Evolutionary conservation across 148 eudicot species (phyloP), one percentile per base, ranked within the genome.

Genomic region (Persicaria tinctoria): DNA sequence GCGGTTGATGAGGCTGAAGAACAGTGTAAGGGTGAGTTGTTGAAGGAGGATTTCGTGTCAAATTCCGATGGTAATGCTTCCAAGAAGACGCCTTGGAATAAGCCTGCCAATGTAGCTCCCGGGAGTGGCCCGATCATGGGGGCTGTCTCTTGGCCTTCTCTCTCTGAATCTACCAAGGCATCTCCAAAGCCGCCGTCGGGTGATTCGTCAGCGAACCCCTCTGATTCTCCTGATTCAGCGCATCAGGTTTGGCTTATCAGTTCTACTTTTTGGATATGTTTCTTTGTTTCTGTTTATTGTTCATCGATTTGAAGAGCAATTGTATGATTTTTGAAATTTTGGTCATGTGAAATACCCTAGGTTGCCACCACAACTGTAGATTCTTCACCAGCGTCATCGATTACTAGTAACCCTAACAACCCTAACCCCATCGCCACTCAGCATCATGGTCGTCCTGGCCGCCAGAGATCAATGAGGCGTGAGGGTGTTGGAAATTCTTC

Each of bases 71-170:
- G 41, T 32, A 32, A 32, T 32, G 41, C 41, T 32, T 32, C 41
- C 41, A 32, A 32, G 82, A 88, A 87, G 82, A 84, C 88, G 32
- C 84, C 80, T 41, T 84, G 92, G 89, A 83, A 80, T 64, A 83
- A 75, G 76, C 85, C 84, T 11, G 76, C 84, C 1, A 81, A 79
- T 77, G 87, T 74, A 6, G 79, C 78, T 20, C 78, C 78, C 1
- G 95, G 87, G 75, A 84, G 76, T 48, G 81, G 89, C 64, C 79
- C 89, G 18, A 87, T 90, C 17, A 92, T 92, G 87, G 95, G 86
- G 7, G 87, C 86, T 4, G 83, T 68, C 3, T 78, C 86, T 51
- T 92, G 97, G 97, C 95, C 97, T 48, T 85, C 97, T 56, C 86
- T 92, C 6, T 83, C 87, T 0, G 97, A 89, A 80, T 83, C 92